A percentile compares a stretch with the other conserved stretches of the same genome.
Evolutionary conservation across 345 rosid species (phyloP).

Genomic region (Draba incana): DNA sequence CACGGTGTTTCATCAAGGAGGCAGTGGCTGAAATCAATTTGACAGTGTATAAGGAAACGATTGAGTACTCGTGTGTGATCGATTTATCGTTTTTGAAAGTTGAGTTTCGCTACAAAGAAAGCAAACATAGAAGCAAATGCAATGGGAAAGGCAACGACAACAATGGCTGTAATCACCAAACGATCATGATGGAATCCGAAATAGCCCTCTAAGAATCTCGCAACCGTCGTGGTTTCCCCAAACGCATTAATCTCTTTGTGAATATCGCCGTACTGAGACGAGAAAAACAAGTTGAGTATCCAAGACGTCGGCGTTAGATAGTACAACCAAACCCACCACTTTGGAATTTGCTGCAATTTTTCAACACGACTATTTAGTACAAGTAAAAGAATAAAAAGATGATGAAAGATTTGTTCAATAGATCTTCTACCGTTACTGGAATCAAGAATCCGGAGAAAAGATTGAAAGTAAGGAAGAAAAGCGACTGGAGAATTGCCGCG

Average conservation of each 20-base stretch:
- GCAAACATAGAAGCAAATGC: slow-evolving; percentile 60
- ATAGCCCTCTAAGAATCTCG: slow-evolving; percentile 55
- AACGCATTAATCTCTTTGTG: slow-evolving; percentile 50
- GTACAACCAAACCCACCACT: slow-evolving; percentile 85
- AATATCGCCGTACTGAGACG: slow-evolving; percentile 79
- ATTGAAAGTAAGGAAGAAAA: slow-evolving; percentile 49
- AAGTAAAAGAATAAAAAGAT: background rate
- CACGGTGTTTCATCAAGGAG: too few species aligned
- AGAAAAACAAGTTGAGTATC: slow-evolving; percentile 59
- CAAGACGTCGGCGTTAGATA: slow-evolving; percentile 72
- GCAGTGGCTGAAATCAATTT: too few species aligned
- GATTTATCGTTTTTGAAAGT: slow-evolving; percentile 64
- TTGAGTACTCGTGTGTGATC: slow-evolving; percentile 12
- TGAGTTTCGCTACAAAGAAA: slow-evolving; percentile 52
- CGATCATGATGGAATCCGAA: slow-evolving; percentile 56
- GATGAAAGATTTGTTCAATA: background rate
- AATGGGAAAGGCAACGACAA: slow-evolving; percentile 56
- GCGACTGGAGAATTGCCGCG: slow-evolving; percentile 54
- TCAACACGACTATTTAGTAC: background rate
- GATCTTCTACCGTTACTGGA: slow-evolving; percentile 63
- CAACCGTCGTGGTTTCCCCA: slow-evolving; percentile 49
- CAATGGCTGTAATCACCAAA: slow-evolving; percentile 43
- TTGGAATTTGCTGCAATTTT: slow-evolving; percentile 68
- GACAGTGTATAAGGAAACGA: background rate
- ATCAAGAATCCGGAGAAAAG: slow-evolving; percentile 74